These are phyloP conservation scores for Penicillium herquei DNA, from an alignment of 495 filamentous ascomycete genomes.

Conservation along the genomic window DNA sequence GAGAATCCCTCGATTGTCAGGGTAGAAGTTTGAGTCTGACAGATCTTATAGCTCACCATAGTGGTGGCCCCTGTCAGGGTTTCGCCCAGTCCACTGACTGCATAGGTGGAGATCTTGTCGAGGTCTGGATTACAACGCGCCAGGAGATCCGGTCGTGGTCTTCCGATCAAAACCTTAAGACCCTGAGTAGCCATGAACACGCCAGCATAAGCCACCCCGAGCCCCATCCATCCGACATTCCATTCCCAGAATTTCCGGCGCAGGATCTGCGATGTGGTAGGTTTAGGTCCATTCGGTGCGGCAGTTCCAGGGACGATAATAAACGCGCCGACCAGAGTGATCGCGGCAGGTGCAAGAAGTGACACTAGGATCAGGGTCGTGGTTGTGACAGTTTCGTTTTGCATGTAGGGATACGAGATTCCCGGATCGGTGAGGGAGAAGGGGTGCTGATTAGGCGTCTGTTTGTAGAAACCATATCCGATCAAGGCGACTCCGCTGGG, in stretches of 20 bases:
- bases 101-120: slow-evolving; percentile 34
- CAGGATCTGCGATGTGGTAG: slow-evolving; percentile 41
- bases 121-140: slow-evolving; percentile 59
- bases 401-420: slow-evolving; percentile 57
- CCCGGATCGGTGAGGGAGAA: slow-evolving; percentile 52
- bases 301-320: slow-evolving; percentile 49
- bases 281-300: slow-evolving; percentile 11
- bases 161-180: slow-evolving; percentile 62
- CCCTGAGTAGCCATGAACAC: slow-evolving; percentile 60
- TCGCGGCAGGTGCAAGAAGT: slow-evolving; percentile 52
- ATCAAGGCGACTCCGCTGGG: slow-evolving; percentile 45
- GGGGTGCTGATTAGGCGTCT: slow-evolving; percentile 41
- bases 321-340: slow-evolving; percentile 48
- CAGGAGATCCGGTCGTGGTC: slow-evolving; percentile 64
- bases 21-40: slow-evolving; percentile 37
- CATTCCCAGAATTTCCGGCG: slow-evolving; percentile 55
- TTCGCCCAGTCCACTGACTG: slow-evolving; percentile 51
- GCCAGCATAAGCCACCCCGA: slow-evolving; percentile 54
- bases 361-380: slow-evolving; percentile 47
- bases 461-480: slow-evolving; percentile 42
- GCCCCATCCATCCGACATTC: slow-evolving; percentile 63
- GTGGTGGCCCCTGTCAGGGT: slow-evolving; percentile 41
- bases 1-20: slow-evolving; percentile 59
- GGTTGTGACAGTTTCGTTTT: slow-evolving; percentile 55
- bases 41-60: slow-evolving; percentile 55